phyloP scores from a whole-genome alignment of 2,329 filamentous ascomycete genomes.

The Sporothrix humicola region DNA sequence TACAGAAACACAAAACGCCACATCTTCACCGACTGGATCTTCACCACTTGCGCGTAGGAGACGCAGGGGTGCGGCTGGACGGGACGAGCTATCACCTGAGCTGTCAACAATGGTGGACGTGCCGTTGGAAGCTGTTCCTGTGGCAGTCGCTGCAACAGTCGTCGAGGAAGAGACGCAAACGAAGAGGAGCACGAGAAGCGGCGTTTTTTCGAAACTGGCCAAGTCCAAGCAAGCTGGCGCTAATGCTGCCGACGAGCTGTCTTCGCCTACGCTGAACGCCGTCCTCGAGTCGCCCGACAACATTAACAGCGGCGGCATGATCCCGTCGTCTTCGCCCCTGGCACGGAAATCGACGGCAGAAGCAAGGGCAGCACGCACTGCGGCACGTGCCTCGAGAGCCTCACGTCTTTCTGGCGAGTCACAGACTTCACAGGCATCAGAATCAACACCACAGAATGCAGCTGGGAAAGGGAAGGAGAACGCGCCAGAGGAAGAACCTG shows the following conservation, averaged over 20 bases:
- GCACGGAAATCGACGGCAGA: conserved; percentile 34
- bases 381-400: not conserved
- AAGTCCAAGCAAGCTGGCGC: conserved; percentile 30
- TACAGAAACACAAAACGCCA: not conserved
- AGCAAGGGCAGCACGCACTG: not conserved
- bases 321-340: conserved; percentile 36
- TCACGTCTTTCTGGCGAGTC: conserved; percentile 10
- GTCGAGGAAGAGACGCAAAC: not conserved
- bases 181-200: not conserved
- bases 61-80: not conserved
- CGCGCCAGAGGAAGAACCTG: conserved; percentile 28
- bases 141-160: not conserved
- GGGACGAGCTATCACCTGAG: conserved; percentile 47
- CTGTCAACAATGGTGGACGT: conserved; percentile 23
- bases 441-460: conserved; percentile 5
- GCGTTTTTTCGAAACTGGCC: conserved; percentile 28
- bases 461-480: not conserved
- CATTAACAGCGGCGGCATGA: not conserved
- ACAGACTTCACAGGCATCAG: not conserved
- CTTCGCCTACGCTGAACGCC: conserved; percentile 37
- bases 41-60: conserved; percentile 36
- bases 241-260: conserved; percentile 43
- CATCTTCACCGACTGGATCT: conserved; percentile 20
- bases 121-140: not conserved
- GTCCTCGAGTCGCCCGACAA: not conserved